Conservation (phyloP, 768 basidiomycete genomes). For the Boletus pseudo-olivaceus region DNA sequence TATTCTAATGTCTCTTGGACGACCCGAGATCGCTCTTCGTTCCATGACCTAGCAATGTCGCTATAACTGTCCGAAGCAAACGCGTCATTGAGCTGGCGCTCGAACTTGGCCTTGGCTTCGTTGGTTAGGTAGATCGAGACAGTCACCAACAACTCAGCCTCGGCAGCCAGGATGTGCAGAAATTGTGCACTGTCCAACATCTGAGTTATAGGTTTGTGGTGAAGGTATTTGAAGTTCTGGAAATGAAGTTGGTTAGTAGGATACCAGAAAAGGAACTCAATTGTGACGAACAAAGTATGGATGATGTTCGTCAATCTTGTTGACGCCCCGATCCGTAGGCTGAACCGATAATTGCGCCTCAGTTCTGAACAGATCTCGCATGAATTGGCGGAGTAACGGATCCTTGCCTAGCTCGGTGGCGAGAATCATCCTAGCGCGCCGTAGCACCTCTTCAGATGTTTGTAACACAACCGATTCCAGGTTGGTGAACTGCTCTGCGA, state of each 20-base stretch:
- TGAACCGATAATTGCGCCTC: constrained; percentile 74
- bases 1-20: constrained; percentile 77
- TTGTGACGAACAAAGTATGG: constrained; percentile 58
- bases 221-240: constrained; percentile 94
- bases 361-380: constrained; percentile 70
- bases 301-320: constrained; percentile 73
- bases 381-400: constrained; percentile 75
- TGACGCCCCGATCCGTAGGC: constrained; percentile 83
- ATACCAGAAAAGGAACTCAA: neutral
- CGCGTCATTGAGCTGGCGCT: constrained; percentile 72
- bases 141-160: constrained; percentile 82
- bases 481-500: constrained; percentile 84
- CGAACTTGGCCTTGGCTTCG: constrained; percentile 61
- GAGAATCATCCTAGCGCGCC: constrained; percentile 76
- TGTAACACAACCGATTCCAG: constrained; percentile 57
- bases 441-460: constrained; percentile 64
- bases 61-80: constrained; percentile 83
- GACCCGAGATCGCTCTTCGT: constrained; percentile 74
- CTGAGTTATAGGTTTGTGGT: constrained; percentile 66
- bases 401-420: constrained; percentile 92
- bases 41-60: constrained; percentile 88
- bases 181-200: constrained; percentile 78
- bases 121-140: constrained; percentile 66
- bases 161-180: constrained; percentile 86
- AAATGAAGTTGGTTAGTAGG: constrained; percentile 3